Base-by-base conservation (phyloP, 257 asterid genomes). In the Solanum lignicaule region DNA sequence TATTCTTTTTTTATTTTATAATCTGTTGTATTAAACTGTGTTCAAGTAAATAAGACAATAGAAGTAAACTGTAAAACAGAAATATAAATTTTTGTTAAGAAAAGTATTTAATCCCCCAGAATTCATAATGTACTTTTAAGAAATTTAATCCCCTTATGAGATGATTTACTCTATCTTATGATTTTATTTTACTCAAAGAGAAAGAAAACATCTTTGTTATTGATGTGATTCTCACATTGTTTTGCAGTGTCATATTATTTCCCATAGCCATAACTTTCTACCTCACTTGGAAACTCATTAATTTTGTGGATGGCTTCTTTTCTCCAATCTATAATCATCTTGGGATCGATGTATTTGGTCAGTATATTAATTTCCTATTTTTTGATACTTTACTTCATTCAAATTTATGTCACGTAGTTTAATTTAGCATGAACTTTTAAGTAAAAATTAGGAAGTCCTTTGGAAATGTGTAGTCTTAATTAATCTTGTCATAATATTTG, bases 181-280 rank as follows among this genome's bases (percentile, higher is more conserved):
- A 6, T 36, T 36, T 35, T 35, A n/a, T n/a, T 65, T 27, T 29
- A 68, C 23, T 27, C 74, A 27, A 68, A n/a, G 33, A 27, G 10
- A 13, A 36, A 27, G 60, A 29, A 68, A 68, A 68, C 35, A 68
- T 13, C 21, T 18, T 35, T 25, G 38, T 2, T 75, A 39, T 25
- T 39, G 15, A 36, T 25, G 72, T 41, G 9, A 4, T n/a, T 52
- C 36, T 55, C 21, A 32, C 33, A 60, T 35, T 12, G 75, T 18
- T 35, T 48, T 39, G 87, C 91, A 87, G 91, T 87, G 91, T 83
- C 18, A 89, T 87, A 25, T 65, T 83, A 82, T 87, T 89, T 84
- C 89, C 91, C 79, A 89, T 87, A 52, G 79, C 86, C 46, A 87
- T 89, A 65, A 87, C 91, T 72, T 89, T 89, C 87, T 87, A 89